phyloP scores from a whole-genome alignment of 148 eudicot genomes.

The Gaultheria prostrata region DNA sequence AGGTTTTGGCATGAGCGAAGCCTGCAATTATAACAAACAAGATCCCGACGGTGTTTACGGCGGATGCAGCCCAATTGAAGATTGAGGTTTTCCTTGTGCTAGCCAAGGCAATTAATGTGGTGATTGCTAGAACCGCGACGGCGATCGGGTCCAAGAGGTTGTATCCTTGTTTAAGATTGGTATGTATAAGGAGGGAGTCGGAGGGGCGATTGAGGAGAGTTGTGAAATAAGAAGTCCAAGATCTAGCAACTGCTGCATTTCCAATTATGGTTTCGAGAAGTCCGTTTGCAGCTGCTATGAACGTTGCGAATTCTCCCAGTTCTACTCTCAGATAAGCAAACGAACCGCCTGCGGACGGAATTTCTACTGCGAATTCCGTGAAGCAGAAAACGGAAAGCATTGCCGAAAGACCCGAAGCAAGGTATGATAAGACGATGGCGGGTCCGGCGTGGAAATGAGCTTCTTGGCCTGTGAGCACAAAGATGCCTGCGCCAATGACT shows the following conservation, averaged over 20 bases:
- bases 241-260: slow-evolving; percentile 59
- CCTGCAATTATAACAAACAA: slow-evolving; percentile 65
- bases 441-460: slow-evolving; percentile 62
- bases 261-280: slow-evolving; percentile 58
- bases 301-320: slow-evolving; percentile 67
- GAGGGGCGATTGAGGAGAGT: slow-evolving; percentile 50
- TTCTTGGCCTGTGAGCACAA: slow-evolving; percentile 79
- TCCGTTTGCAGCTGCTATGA: slow-evolving; percentile 64
- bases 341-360: slow-evolving; percentile 77
- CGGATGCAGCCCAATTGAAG: slow-evolving; percentile 61
- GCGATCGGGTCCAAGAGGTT: slow-evolving; percentile 70
- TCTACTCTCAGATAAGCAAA: slow-evolving; percentile 72
- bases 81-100: slow-evolving; percentile 51
- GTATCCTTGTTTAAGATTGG: slow-evolving; percentile 36
- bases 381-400: slow-evolving; percentile 83
- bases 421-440: slow-evolving; percentile 60
- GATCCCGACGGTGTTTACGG: slow-evolving; percentile 34
- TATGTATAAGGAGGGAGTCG: slow-evolving; percentile 44
- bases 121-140: slow-evolving; percentile 33
- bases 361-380: slow-evolving; percentile 76
- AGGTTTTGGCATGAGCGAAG: slow-evolving; percentile 38
- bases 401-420: slow-evolving; percentile 67
- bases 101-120: slow-evolving; percentile 35
- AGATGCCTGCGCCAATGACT: slow-evolving; percentile 76
- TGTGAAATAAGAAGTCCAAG: slow-evolving; percentile 77